Evolutionary conservation across 768 basidiomycete genomes (phyloP).

Genomic region (Suillus lakei): DNA sequence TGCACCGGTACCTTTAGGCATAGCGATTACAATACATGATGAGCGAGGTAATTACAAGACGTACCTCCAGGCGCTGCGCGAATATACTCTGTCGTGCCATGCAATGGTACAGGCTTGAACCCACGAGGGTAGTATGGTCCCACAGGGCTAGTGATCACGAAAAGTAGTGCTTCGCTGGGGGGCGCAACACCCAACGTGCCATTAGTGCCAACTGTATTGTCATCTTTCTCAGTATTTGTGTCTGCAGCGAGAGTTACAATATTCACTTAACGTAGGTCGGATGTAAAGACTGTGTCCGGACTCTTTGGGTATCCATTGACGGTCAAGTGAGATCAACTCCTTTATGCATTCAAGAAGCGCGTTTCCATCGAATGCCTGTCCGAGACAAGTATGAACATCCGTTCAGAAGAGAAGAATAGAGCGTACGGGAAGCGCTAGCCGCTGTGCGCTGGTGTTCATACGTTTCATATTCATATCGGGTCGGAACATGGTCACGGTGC

Average conservation of each 20-base stretch:
- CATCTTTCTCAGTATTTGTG: constrained; percentile 12
- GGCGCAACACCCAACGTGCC: constrained; percentile 54
- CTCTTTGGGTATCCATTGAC: constrained; percentile 89
- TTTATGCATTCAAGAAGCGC: constrained; percentile 82
- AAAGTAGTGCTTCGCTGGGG: constrained; percentile 70
- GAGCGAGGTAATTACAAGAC: background rate
- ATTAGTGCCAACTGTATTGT: constrained; percentile 66
- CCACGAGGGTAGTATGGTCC: constrained; percentile 87
- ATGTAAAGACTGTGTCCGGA: constrained; percentile 92
- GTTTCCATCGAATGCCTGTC: constrained; percentile 77
- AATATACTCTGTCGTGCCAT: constrained; percentile 81
- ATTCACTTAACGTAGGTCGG: constrained; percentile 72
- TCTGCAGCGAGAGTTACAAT: background rate
- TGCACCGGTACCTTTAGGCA: constrained; percentile 71
- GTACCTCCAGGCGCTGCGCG: constrained; percentile 86
- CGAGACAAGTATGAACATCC: constrained; percentile 11
- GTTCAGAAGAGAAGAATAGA: background rate
- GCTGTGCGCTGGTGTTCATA: constrained; percentile 84
- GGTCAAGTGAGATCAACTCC: constrained; percentile 81
- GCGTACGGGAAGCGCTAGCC: constrained; percentile 78
- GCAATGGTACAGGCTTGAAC: constrained; percentile 90
- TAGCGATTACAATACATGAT: constrained; percentile 13
- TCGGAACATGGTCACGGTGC: constrained; percentile 82
- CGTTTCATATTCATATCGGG: constrained; percentile 98
- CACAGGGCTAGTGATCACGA: constrained; percentile 63